Evolutionary conservation across 2,329 filamentous ascomycete genomes (phyloP), one percentile per base, ranked within the genome.

Genomic region (Aotearoamyces nothofagi): DNA sequence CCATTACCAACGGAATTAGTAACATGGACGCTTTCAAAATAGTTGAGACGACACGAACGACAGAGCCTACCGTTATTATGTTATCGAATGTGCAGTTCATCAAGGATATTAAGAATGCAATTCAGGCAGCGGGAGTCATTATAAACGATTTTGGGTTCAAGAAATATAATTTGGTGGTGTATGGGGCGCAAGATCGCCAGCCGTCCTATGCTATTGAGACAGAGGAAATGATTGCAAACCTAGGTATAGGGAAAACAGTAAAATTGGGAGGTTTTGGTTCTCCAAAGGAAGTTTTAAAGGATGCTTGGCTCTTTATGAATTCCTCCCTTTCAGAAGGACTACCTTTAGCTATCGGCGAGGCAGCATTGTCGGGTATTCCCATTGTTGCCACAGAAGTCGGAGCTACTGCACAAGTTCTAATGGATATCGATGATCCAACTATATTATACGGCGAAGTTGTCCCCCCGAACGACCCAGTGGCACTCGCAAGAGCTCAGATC

Each of bases 381-480:
- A 60, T 66, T 19, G 61, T 65, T 2, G 61, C 58, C 9, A 67
- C 63, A 1, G 61, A 64, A 32, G 62, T 66, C 4, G 62, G 62
- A 11, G 62, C 62, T 10, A 63, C 61, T 2, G 55, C 60, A 4
- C 54, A 60, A 14, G 61, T 67, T 0, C 50, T 67, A 11, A 66
- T 61, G 0, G 50, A 55, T 39, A 51, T 50, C 9, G 32, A 37
- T 39, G 50, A 55, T 38, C 52, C 51, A 11, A 31, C 34, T 39
- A 51, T 51, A 5, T 53, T 60, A 15, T 68, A 62, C 48, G 62
- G 60, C 34, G 63, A 61, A 29, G 59, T 67, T 7, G 67, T 73
- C 3, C 63, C 69, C n/a, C 69, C 68, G 3, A 74, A 74, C 38
- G 69, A 74, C 43, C 58, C 67, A 4, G 57, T 60, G 20, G 61